These are phyloP conservation scores for Cladophialophora chaetospira DNA, from an alignment of 2,329 filamentous ascomycete species.

Conservation along the genomic window DNA sequence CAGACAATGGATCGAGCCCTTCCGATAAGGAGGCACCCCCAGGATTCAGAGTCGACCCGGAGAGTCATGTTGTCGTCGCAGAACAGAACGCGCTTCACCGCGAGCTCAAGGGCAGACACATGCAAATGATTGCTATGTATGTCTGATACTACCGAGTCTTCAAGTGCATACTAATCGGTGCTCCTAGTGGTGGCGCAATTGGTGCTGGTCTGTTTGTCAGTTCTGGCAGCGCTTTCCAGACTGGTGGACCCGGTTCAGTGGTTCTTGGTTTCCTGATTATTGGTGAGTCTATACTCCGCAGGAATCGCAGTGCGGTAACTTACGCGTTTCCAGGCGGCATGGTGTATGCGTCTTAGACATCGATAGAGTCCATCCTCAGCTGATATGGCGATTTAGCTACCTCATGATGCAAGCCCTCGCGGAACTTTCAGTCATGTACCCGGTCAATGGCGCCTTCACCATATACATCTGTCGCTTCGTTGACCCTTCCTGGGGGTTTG, in stretches of 20 bases:
- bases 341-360: conserved; percentile 50
- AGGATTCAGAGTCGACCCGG: conserved; percentile 32
- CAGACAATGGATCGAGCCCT: background rate
- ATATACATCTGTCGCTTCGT: conserved; percentile 60
- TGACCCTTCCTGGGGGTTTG: conserved; percentile 57
- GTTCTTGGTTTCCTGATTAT: conserved; percentile 55
- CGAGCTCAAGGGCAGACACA: conserved; percentile 28
- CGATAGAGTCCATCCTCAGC: conserved; percentile 50
- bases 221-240: conserved; percentile 41
- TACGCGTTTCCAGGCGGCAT: conserved; percentile 41
- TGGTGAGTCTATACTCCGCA: conserved; percentile 39
- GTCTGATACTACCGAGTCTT: conserved; percentile 6
- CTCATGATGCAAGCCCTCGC: conserved; percentile 62
- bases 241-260: conserved; percentile 43
- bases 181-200: conserved; percentile 34
- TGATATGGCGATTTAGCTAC: conserved; percentile 37
- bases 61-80: conserved; percentile 22
- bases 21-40: conserved; percentile 16
- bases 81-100: conserved; percentile 29
- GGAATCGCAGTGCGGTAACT: conserved; percentile 30
- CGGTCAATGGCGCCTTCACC: conserved; percentile 64
- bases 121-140: conserved; percentile 46
- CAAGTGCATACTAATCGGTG: conserved; percentile 14
- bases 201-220: conserved; percentile 48
- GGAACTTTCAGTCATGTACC: conserved; percentile 63